Conservation (phyloP, 2,329 filamentous ascomycete genomes). For the Lizonia empirigonia region DNA sequence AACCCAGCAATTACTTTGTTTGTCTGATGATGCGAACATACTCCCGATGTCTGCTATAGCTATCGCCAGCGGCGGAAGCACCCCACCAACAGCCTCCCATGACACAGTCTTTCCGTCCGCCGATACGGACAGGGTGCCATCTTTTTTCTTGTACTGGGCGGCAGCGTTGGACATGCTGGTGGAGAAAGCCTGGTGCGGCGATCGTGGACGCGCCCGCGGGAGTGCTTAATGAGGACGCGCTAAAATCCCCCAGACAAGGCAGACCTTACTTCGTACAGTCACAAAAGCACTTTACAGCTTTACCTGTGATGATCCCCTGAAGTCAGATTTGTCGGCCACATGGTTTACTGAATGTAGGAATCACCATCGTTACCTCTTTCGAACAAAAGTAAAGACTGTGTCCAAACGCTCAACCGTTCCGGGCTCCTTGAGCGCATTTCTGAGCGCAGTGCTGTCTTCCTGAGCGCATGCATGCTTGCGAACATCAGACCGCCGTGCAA, state of each 20-base stretch:
- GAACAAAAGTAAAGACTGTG: not conserved
- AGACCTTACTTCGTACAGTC: too few species aligned
- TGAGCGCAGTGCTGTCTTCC: not conserved
- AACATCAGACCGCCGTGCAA: not conserved
- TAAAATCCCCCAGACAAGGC: conserved; percentile 22
- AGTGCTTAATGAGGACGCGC: conserved; percentile 17
- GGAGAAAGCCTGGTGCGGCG: conserved; percentile 19
- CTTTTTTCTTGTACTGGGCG: conserved; percentile 87
- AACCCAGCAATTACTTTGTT: not conserved
- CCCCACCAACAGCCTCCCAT: conserved; percentile 75
- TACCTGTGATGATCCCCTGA: not conserved
- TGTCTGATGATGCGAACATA: conserved; percentile 53
- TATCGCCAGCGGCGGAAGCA: conserved; percentile 70
- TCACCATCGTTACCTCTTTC: not conserved
- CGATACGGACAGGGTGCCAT: conserved; percentile 79
- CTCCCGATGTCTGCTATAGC: conserved; percentile 79
- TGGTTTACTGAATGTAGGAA: too few species aligned
- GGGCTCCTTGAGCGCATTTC: not conserved
- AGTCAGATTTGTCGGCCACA: not conserved
- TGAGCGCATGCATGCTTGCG: not conserved
- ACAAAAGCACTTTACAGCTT: not conserved
- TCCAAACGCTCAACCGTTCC: not conserved
- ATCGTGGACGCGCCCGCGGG: conserved; percentile 9
- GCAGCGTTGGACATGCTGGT: conserved; percentile 46
- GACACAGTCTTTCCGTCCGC: conserved; percentile 74